phyloP scores from a whole-genome alignment of 2,329 filamentous ascomycete species.

The Epichloe brachyelytri region DNA sequence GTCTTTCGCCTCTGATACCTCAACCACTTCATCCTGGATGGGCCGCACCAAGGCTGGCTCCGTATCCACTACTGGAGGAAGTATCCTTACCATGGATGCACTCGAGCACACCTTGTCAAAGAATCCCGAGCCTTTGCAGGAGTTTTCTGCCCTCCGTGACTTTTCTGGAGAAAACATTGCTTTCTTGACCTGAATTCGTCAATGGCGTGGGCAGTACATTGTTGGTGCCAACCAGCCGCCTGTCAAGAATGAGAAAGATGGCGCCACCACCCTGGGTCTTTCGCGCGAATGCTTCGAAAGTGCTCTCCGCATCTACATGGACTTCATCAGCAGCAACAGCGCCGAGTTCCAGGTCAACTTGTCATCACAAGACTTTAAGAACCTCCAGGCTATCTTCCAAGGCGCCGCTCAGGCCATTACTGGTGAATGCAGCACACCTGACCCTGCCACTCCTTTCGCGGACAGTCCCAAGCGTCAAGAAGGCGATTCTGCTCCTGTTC shows the following conservation, averaged over 20 bases:
- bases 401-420: slow-evolving; percentile 33
- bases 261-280: slow-evolving; percentile 14
- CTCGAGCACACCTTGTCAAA: slow-evolving; percentile 44
- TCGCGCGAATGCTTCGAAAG: slow-evolving; percentile 40
- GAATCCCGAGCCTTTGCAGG: slow-evolving; percentile 43
- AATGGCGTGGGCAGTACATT: slow-evolving; percentile 22
- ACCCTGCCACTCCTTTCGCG: slow-evolving; percentile 32
- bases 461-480: slow-evolving; percentile 11
- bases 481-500: slow-evolving; percentile 13
- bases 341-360: slow-evolving; percentile 58
- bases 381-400: slow-evolving; percentile 45
- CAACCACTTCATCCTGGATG: slow-evolving; percentile 23
- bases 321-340: slow-evolving; percentile 46
- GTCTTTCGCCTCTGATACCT: slow-evolving; percentile 22
- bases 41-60: slow-evolving; percentile 23
- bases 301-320: slow-evolving; percentile 47
- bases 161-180: slow-evolving; percentile 58
- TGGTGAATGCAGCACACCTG: slow-evolving; percentile 25
- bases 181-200: slow-evolving; percentile 44
- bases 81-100: slow-evolving; percentile 44
- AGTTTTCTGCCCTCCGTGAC: slow-evolving; percentile 49
- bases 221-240: slow-evolving; percentile 11
- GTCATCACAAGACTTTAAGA: slow-evolving; percentile 40
- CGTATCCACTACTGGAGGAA: slow-evolving; percentile 24
- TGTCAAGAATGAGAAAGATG: slow-evolving; percentile 5